These are phyloP conservation scores for Malus hybrid DNA, from an alignment of 331 rosid species.

Conservation along the genomic window DNA sequence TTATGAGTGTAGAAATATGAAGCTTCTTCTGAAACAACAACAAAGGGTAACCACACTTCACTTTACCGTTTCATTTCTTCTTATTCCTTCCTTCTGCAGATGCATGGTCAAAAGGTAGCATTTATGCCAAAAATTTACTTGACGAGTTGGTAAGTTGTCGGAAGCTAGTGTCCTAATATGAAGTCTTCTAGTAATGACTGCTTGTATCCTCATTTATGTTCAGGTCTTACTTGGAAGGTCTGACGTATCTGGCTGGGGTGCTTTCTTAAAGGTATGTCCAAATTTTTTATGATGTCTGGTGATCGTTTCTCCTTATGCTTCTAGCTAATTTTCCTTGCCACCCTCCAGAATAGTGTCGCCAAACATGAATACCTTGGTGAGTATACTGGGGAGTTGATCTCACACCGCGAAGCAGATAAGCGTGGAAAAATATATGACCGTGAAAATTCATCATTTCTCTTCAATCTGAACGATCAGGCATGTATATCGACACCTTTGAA, in stretches of 20 bases:
- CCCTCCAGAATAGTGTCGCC: conserved; percentile 82
- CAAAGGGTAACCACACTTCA: conserved; percentile 61
- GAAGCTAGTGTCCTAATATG: too few relatives aligned
- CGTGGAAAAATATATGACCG: conserved; percentile 99
- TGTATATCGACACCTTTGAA: conserved; percentile 8
- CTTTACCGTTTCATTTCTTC: conserved; percentile 6
- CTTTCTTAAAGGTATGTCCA: conserved; percentile 73
- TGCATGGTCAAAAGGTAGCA: not conserved
- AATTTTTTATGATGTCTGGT: not conserved
- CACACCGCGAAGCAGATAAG: conserved; percentile 96
- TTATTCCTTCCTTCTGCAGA: not conserved
- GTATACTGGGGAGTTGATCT: conserved; percentile 96
- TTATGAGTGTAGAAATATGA: conserved; percentile 99
- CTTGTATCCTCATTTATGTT: conserved; percentile 13
- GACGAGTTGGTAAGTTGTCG: not conserved
- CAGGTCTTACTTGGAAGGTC: conserved; percentile 98
- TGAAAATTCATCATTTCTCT: conserved; percentile 96
- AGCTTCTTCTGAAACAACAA: conserved; percentile 98
- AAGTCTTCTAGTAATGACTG: conserved; percentile 1
- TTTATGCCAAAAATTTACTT: not conserved
- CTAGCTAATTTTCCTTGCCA: conserved; percentile 28
- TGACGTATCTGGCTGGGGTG: conserved; percentile 99
- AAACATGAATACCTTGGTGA: conserved; percentile 99
- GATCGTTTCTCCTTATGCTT: conserved; percentile 5
- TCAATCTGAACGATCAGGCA: conserved; percentile 98